A percentile compares a stretch with the other conserved stretches of the same genome.
Evolutionary conservation across 371 early-diverging fungal species (phyloP).

Genomic region (Quaeritorhiza haematococci): DNA sequence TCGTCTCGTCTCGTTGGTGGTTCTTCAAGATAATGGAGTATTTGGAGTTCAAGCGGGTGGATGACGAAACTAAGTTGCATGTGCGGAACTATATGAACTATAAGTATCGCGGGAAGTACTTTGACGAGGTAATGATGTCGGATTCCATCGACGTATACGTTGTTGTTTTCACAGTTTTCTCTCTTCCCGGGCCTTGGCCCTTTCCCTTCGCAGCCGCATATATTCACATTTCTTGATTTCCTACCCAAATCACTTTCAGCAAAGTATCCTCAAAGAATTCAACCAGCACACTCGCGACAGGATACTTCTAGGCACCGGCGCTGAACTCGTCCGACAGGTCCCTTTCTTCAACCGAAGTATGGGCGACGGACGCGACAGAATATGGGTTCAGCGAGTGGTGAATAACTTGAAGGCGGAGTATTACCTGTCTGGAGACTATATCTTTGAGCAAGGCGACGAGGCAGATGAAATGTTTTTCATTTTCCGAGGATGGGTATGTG

Average conservation of each 20-base stretch:
- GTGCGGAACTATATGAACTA: constrained; percentile 28
- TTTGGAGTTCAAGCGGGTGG: constrained; percentile 25
- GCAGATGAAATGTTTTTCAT: constrained; percentile 37
- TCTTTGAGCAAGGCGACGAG: constrained; percentile 26
- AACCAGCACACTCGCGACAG: too few relatives aligned
- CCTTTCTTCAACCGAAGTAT: constrained; percentile 24
- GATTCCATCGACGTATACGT: too few relatives aligned
- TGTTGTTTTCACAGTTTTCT: too few relatives aligned
- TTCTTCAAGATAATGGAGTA: too few relatives aligned
- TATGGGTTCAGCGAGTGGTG: constrained; percentile 17
- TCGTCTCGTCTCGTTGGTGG: too few relatives aligned
- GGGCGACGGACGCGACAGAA: constrained; percentile 23
- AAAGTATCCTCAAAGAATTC: too few relatives aligned
- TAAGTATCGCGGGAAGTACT: constrained; percentile 35
- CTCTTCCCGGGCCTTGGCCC: too few relatives aligned
- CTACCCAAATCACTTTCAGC: too few relatives aligned
- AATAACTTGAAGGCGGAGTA: constrained; percentile 15
- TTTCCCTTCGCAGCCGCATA: too few relatives aligned
- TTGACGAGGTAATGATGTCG: too few relatives aligned
- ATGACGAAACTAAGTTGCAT: constrained; percentile 10
- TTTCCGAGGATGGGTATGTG: constrained; percentile 14
- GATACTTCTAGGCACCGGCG: too few relatives aligned
- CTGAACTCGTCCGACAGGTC: constrained; percentile 20
- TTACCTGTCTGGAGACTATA: constrained; percentile 17
- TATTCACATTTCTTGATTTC: too few relatives aligned